A percentile compares a stretch with the other conserved stretches of the same genome.
These are phyloP conservation scores for Chaetoceros tenuissimus DNA, from an alignment of 108 stramenopile species.

Conservation along the genomic window DNA sequence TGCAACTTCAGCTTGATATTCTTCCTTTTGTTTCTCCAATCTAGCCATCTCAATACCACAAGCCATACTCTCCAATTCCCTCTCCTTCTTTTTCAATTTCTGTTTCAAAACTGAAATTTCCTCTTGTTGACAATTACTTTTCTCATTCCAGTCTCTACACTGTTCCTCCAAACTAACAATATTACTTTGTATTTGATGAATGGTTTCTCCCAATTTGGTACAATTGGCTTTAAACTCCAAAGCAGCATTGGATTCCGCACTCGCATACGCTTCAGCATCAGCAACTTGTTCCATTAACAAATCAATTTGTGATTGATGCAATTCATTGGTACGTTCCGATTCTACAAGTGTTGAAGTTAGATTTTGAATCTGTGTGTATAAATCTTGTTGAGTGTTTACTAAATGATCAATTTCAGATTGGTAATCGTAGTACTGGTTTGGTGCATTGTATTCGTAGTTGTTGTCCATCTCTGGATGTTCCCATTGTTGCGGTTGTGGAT, in stretches of 20 bases:
- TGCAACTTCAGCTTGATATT: conserved; percentile 17
- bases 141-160: conserved; percentile 22
- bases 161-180: conserved; percentile 32
- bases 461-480: not conserved
- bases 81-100: conserved; percentile 12
- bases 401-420: conserved; percentile 25
- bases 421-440: conserved; percentile 1
- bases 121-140: conserved; percentile 12
- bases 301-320: conserved; percentile 49
- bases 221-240: conserved; percentile 62
- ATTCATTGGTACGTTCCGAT: conserved; percentile 36
- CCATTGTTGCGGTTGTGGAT: not conserved
- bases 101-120: conserved; percentile 1
- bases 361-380: conserved; percentile 31
- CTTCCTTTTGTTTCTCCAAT: conserved; percentile 40
- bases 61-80: conserved; percentile 23
- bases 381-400: conserved; percentile 20
- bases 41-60: conserved; percentile 31
- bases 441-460: not conserved
- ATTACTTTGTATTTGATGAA: conserved; percentile 33
- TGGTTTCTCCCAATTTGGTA: conserved; percentile 28
- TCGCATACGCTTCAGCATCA: conserved; percentile 43
- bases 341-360: conserved; percentile 16
- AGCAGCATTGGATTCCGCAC: conserved; percentile 41
- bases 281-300: conserved; percentile 67